Evolutionary conservation across 2,329 filamentous ascomycete genomes (phyloP), one percentile per base, ranked within the genome.

Genomic region (Truncatella angustata): DNA sequence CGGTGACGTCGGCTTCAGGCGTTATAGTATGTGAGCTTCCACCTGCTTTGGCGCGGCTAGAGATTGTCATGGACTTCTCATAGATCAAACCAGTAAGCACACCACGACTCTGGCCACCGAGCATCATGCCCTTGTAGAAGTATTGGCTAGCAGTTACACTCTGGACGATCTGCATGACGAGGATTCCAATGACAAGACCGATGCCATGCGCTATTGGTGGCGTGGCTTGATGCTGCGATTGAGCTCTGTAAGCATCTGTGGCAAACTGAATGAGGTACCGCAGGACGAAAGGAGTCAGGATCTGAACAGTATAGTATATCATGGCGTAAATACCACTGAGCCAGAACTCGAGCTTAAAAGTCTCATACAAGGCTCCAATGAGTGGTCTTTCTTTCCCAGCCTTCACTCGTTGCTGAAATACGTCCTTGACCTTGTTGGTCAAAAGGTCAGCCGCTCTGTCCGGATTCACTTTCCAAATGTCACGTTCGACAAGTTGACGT

Each of bases 401-500:
- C 42, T 81, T 78, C 5, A 84, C 75, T n/a, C 90, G 81, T 57
- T 76, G 80, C 55, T 86, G 75, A 66, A 97, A 92, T 0, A 87
- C 82, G 4, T 74, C 77, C 54, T 85, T 79, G 42, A 96, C 73
- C 58, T 79, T 87, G 6, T 72, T 69, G 6, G 88, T 85, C 68
- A 96, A 75, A 10, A 84, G 74, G 56, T 90, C 84, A 40, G 90
- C 85, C 14, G 84, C 81, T 54, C 94, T 81, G 54, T 88, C 74
- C 0, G 92, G 92, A 57, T 97, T 97, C 60, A 97, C 88, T 1
- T 78, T 74, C 87, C 91, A 97, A 52, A 99, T 84, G 66, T 99
- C 94, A 59, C 88, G 88, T 51, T 85, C 73, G 63, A 96, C 87
- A 2, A 99, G 79, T 2, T 86, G 84, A 12, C 94, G 86, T 65